Percentiles rank a stretch among this genome's conserved stretches.
phyloP scores from a whole-genome alignment of 2,329 filamentous ascomycete species.

The Colletotrichum chlorophyti region DNA sequence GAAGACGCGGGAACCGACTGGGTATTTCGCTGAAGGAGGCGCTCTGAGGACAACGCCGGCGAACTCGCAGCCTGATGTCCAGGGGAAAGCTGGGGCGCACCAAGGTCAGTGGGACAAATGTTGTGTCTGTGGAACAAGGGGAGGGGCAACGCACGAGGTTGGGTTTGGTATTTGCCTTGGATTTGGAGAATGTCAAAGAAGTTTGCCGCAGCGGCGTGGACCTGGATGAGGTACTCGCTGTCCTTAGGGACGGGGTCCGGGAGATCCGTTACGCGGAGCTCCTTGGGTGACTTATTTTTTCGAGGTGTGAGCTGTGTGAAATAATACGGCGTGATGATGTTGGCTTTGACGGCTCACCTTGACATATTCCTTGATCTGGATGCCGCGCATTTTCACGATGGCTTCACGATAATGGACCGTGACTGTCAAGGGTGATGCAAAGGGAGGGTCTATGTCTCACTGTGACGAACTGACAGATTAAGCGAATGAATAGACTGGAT shows the following conservation, averaged over 20 bases:
- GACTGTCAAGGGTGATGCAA: background rate
- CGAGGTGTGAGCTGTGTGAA: background rate
- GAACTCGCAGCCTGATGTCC: constrained; percentile 89
- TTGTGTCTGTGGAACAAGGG: background rate
- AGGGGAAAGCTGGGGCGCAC: constrained; percentile 70
- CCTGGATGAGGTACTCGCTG: constrained; percentile 84
- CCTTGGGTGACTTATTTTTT: constrained; percentile 78
- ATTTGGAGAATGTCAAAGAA: constrained; percentile 98
- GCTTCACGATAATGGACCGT: too few relatives aligned
- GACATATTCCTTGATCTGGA: constrained; percentile 77
- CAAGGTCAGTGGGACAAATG: background rate
- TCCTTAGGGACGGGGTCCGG: constrained; percentile 77
- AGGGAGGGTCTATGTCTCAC: too few relatives aligned
- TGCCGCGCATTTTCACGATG: constrained; percentile 70
- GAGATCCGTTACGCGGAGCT: constrained; percentile 77
- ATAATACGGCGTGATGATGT: background rate
- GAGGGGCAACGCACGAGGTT: constrained; percentile 63
- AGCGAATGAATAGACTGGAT: background rate
- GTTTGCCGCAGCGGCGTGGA: constrained; percentile 88
- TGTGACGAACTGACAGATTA: too few relatives aligned
- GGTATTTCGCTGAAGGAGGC: constrained; percentile 69
- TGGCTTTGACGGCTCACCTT: constrained; percentile 64
- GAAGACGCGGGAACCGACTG: constrained; percentile 83
- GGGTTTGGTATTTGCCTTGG: constrained; percentile 93
- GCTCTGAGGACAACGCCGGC: constrained; percentile 76